These are phyloP conservation scores for Gentiana dahurica DNA, from an alignment of 257 asterid species.

Conservation along the genomic window DNA sequence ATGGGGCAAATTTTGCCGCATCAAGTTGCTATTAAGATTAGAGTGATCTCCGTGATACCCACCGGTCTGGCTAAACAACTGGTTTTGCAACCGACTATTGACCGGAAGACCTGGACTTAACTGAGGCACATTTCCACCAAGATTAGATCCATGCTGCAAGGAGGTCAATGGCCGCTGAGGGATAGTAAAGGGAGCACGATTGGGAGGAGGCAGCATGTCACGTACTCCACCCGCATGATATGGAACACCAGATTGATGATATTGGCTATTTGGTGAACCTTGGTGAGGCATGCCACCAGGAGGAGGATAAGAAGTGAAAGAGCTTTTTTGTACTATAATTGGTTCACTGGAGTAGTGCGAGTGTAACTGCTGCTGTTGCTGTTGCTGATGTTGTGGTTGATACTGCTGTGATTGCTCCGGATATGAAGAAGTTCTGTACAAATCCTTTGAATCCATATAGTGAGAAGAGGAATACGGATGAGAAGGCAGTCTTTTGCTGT, in stretches of 20 bases:
- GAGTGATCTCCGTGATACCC: conserved; percentile 44
- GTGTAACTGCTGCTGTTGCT: conserved; percentile 35
- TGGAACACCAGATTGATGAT: conserved; percentile 29
- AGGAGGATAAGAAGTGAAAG: conserved; percentile 73
- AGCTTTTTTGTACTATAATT: conserved; percentile 41
- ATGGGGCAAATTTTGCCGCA: conserved; percentile 50
- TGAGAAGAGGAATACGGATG: conserved; percentile 45
- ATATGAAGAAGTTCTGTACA: conserved; percentile 80
- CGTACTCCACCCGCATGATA: conserved; percentile 30
- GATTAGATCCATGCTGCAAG: conserved; percentile 46
- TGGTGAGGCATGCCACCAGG: conserved; percentile 63
- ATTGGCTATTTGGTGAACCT: conserved; percentile 52
- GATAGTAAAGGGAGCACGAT: conserved; percentile 44
- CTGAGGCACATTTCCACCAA: conserved; percentile 67
- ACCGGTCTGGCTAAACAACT: conserved; percentile 42
- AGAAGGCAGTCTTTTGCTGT: conserved; percentile 55
- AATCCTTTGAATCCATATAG: conserved; percentile 31
- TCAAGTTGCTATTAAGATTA: conserved; percentile 36
- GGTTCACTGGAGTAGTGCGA: conserved; percentile 74
- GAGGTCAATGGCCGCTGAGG: conserved; percentile 43
- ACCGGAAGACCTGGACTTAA: conserved; percentile 46
- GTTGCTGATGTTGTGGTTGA: conserved; percentile 37
- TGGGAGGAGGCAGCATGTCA: conserved; percentile 42
- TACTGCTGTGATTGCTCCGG: conserved; percentile 70
- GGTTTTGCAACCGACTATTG: conserved; percentile 54